Evolutionary conservation across 2,329 filamentous ascomycete species (phyloP), one percentile per base, ranked within the genome.

Genomic region (Onygenales sp.): DNA sequence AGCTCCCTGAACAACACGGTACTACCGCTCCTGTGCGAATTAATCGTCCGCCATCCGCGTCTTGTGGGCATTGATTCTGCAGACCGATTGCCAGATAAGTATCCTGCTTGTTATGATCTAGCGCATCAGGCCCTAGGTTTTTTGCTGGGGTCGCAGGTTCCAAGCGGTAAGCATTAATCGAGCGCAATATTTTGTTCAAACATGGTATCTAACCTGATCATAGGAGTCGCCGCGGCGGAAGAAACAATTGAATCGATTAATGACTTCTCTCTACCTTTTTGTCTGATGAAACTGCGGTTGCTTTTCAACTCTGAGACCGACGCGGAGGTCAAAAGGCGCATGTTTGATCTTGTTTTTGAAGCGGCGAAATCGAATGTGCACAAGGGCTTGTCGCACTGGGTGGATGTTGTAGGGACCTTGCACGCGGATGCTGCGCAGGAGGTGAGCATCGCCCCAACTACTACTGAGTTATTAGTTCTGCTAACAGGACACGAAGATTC

Each of bases 181-280:
- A 27, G 8, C 17, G 10, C 17, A 3, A 8, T 10, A 42, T 11
- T 39, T 32, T 27, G n/a, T 43, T 2, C 13, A 11, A 11, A 32
- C 35, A 27, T 27, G 21, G 21, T 31, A 39, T 45, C 50, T 41
- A 6, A n/a, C 11, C 2, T 33, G 8, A 13, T 6, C 17, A 10
- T 57, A 7, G 57, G 61, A 35, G 58, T 69, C 11, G 60, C 59
- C 7, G 64, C 70, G 43, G 65, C 69, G 4, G 65, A 71, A 47
- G 62, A 62, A 47, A 65, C 70, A 13, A 63, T 72, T 38, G 58
- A 61, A 11, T 65, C 66, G 57, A 67, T 69, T 9, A 66, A 71
- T 54, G 65, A 72, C 52, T 71, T 75, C 54, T 74, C 72, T 8
- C 63, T 74, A 31, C 69, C 72, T 5, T 69, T 72, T 43, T 72